Conservation (phyloP, 2,329 filamentous ascomycete genomes). For the Ascochyta koolunga region DNA sequence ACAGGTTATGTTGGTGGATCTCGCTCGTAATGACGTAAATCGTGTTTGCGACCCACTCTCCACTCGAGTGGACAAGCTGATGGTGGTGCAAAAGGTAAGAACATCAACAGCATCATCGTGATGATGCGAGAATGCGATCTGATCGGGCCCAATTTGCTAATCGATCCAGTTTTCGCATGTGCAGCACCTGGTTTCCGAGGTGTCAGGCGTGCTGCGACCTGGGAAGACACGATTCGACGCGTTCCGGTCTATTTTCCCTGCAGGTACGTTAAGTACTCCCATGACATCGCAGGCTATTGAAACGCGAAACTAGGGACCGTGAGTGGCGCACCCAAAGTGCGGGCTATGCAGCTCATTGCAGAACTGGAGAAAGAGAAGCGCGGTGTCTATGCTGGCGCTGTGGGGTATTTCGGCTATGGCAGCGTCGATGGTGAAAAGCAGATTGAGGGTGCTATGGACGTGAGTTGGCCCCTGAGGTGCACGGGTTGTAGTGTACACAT, state of each 20-base stretch:
- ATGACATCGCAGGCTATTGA: constrained; percentile 21
- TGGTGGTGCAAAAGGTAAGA: constrained; percentile 64
- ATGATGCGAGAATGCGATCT: constrained; percentile 4
- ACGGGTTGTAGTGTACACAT: constrained; percentile 7
- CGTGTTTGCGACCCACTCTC: constrained; percentile 89
- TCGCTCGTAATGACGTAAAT: constrained; percentile 96
- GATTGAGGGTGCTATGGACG: constrained; percentile 85
- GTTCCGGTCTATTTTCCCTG: constrained; percentile 95
- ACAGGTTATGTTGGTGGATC: constrained; percentile 96
- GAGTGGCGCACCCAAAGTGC: constrained; percentile 92
- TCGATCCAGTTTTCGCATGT: constrained; percentile 81
- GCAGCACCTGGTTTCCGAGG: constrained; percentile 94
- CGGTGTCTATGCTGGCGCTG: constrained; percentile 92
- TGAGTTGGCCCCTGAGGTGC: constrained; percentile 34
- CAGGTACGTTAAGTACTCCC: constrained; percentile 59
- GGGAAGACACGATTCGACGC: constrained; percentile 93
- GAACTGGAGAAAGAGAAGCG: constrained; percentile 94
- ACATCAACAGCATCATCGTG: constrained; percentile 12
- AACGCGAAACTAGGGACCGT: constrained; percentile 65
- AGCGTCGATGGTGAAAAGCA: constrained; percentile 67
- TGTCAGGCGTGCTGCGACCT: constrained; percentile 83
- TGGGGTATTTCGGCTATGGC: constrained; percentile 94
- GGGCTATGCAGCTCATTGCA: constrained; percentile 95
- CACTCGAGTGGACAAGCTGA: constrained; percentile 88
- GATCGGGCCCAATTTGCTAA: constrained; percentile 16